These are phyloP conservation scores for Rubus idaeus DNA, from an alignment of 306 rosid genomes.

Conservation along the genomic window DNA sequence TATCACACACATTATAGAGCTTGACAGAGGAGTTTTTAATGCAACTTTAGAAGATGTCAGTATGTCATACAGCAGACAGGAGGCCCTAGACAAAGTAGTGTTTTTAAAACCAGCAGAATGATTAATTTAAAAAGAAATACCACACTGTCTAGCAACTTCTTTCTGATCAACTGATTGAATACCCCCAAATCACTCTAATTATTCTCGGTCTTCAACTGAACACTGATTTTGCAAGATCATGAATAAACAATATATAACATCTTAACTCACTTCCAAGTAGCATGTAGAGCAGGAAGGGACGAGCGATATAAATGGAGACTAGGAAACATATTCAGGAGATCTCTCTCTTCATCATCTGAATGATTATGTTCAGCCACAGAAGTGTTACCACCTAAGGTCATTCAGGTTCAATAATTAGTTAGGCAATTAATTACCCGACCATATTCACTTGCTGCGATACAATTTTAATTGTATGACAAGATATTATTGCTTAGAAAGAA, in stretches of 20 bases:
- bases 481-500: background rate
- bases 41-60: background rate
- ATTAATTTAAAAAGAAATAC: too few relatives aligned
- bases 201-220: background rate
- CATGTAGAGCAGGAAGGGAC: conserved; percentile 41
- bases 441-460: background rate
- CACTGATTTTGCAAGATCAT: background rate
- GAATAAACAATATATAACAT: background rate
- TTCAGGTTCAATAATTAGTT: conserved; percentile 11
- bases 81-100: background rate
- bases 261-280: conserved; percentile 61
- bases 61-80: background rate
- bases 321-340: conserved; percentile 22
- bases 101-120: background rate
- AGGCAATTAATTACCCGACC: conserved; percentile 6
- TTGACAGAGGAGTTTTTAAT: background rate
- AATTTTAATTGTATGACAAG: background rate
- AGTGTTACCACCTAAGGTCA: conserved; percentile 30
- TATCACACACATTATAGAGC: background rate
- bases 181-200: background rate
- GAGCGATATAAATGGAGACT: conserved; percentile 13
- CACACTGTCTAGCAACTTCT: too few relatives aligned
- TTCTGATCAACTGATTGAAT: background rate
- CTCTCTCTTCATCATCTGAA: conserved; percentile 30
- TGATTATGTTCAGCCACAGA: conserved; percentile 18